Evolutionary conservation across 192 early-diverging fungal species (phyloP), one percentile per base, ranked within the genome.

Genomic region (Entomortierella beljakovae): DNA sequence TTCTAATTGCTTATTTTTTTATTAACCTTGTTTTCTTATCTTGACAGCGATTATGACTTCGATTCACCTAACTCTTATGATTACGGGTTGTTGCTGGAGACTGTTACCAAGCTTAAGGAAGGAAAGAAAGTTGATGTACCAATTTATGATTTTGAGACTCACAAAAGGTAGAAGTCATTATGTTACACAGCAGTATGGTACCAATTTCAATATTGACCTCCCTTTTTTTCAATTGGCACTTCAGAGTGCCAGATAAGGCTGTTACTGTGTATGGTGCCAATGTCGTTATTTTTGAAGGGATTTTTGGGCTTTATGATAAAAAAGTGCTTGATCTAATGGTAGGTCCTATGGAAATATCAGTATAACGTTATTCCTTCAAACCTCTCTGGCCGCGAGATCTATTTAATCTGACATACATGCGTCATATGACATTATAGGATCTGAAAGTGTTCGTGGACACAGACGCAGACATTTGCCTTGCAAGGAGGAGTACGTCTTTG

Each of bases 211-310:
- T 38, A 38, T 13, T 38, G 13, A 38, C 6, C 18, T 34, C 38
- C 7, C 31, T 40, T 20, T 16, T 18, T 55, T 8, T 34, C 28
- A n/a, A n/a, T 28, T 56, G 18, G 49, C 10, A 31, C 13, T 22
- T 43, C 57, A 83, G 82, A 57, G 77, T 77, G 26, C 83, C 84
- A 35, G 77, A 91, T 60, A 88, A 90, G 74, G 81, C 86, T 9
- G 90, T 87, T 63, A 82, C 89, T 3, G 80, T 97, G 11, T 98
- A 99, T 80, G 96, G 96, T 55, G 97, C 96, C 22, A 97, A 96
- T 60, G 93, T 99, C 6, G 87, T 99, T 48, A 95, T 98, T 49
- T 98, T 99, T 82, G 97, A 99, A 75, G 97, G 97, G 50, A 99
- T 99, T 64, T 98, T 99, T 89, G 97, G 96, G 9, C 82, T 99